phyloP scores from a whole-genome alignment of 2,329 filamentous ascomycete genomes.

The Trichoderma atrobrunneum region DNA sequence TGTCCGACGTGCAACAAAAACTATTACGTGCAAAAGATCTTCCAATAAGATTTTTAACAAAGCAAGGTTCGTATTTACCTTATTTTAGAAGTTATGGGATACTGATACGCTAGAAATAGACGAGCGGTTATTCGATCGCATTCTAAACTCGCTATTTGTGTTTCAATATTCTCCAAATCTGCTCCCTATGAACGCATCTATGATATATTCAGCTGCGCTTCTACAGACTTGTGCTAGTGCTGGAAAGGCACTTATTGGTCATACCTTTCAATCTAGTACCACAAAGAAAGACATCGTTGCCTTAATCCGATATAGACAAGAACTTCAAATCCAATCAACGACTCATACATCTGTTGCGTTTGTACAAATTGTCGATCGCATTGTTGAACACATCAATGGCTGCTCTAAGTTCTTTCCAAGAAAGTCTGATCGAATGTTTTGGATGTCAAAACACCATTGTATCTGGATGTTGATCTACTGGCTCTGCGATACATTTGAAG shows the following conservation, averaged over 20 bases:
- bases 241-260: not conserved
- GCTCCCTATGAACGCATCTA: not conserved
- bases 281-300: not conserved
- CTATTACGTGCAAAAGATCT: too few relatives aligned
- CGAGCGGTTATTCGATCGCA: not conserved
- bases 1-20: fast-evolving
- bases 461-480: not conserved
- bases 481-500: not conserved
- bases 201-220: not conserved
- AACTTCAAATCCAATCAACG: not conserved
- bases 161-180: not conserved
- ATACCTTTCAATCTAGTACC: not conserved
- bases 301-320: not conserved
- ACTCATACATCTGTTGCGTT: not conserved
- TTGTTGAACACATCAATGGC: not conserved
- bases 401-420: not conserved
- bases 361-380: not conserved
- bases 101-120: not conserved
- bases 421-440: not conserved
- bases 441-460: not conserved
- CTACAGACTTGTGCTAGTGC: fast-evolving
- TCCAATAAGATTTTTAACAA: not conserved
- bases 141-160: fast-evolving
- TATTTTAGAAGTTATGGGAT: fast-evolving
- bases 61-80: not conserved